Evolutionary conservation across 1,139 yeast species (phyloP), one percentile per base, ranked within the genome.

Genomic region (Lodderomyces jiufengensis): DNA sequence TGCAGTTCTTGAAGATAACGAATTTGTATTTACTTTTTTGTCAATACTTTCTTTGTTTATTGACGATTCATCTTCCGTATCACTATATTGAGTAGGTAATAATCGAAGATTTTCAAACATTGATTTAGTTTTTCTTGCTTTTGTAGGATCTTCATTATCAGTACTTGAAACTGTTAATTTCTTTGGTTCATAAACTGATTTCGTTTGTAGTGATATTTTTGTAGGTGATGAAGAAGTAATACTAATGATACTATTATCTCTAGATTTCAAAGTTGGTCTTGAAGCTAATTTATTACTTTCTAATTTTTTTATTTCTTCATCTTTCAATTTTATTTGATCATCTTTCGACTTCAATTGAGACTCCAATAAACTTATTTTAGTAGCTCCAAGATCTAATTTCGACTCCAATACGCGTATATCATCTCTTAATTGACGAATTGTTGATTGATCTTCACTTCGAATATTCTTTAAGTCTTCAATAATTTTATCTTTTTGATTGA

Each of bases 51-150:
- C 27, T 18, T 8, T 16, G 7, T 32, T 37, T 29, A 13, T 5
- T 18, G 20, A 18, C 7, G 20, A 18, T 18, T 36, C 31, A 24
- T 42, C 40, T 9, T 43, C 49, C 27, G 42, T 40, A 20, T 44
- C 47, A 5, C 51, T 48, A 29, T 49, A 48, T 29, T 49, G 52
- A 1, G 52, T 48, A 8, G 53, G 47, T 30, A 45, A 20, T 31
- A 41, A 28, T 31, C 40, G 41, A 24, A 41, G 25, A 20, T 45
- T 40, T 2, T 34, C 44, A 20, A 32, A 28, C 34, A 36, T 31
- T 7, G 41, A 36, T 26, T 37, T 33, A 27, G 11, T 18, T 24
- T 21, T 5, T 22, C 20, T 18, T 18, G 20, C 20, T 18, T 18
- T 18, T 18, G 20, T 18, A 5, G 7, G 20, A 18, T 18, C 20